Evolutionary conservation across 305 asterid species (phyloP).

Genomic region (Fraxinus floribunda): DNA sequence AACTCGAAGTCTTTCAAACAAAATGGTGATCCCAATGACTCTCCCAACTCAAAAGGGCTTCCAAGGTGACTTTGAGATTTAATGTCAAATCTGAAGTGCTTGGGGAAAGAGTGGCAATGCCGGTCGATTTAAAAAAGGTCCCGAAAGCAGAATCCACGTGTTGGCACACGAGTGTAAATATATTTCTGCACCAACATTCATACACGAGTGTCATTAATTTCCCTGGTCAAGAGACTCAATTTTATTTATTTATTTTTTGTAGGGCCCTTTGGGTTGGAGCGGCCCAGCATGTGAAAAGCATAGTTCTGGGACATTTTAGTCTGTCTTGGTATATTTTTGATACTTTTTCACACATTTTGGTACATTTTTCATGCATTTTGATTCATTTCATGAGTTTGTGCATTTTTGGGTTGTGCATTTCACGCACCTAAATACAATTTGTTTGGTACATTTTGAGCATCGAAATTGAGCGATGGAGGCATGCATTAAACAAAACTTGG

Average conservation of each 20-base stretch:
- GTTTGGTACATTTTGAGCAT: background rate
- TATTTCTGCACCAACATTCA: slow-evolving; percentile 22
- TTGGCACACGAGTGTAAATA: slow-evolving; percentile 22
- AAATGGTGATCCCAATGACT: background rate
- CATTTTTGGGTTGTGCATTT: background rate
- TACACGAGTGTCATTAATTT: slow-evolving; percentile 25
- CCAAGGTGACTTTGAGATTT: background rate
- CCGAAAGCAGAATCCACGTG: slow-evolving; percentile 1
- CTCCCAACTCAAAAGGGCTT: slow-evolving; percentile 21
- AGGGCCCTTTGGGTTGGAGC: background rate
- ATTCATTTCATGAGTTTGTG: background rate
- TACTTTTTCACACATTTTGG: too few species aligned
- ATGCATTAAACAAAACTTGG: background rate
- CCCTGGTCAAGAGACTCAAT: slow-evolving; percentile 24
- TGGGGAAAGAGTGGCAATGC: slow-evolving; percentile 13
- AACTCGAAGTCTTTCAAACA: background rate
- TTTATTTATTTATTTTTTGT: slow-evolving; percentile 2
- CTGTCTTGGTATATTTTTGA: background rate
- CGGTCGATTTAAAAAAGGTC: background rate
- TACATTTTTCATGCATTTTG: background rate
- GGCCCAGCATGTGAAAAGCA: background rate
- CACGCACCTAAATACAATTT: too few species aligned
- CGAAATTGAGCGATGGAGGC: background rate
- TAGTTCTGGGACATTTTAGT: background rate
- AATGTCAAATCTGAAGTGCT: slow-evolving; percentile 8